Base-by-base conservation (phyloP, 108 stramenopile species). In the Fragilaria crotonensis region DNA sequence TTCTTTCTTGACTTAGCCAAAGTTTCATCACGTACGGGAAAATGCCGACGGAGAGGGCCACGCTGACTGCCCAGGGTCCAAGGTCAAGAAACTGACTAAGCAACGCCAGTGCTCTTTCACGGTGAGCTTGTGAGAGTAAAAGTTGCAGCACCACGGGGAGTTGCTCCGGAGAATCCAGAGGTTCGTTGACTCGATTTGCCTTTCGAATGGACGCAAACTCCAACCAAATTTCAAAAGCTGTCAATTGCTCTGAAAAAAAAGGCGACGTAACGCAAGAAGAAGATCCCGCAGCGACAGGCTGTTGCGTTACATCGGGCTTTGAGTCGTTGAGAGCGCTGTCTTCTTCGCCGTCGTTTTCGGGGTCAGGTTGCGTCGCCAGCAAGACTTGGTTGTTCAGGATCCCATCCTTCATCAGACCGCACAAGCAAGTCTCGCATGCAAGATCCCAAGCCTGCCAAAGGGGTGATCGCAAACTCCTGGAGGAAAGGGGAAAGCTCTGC, bases 391-490 rank as follows among this genome's bases (percentile, higher is more conserved):
- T 66, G 0, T 54, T 62, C 20, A 87, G 54, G 5, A 76, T 50
- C 2, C 94, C 94, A 36, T 85, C 78, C 44, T 80, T 67, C 9
- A 90, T 75, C 14, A 98, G 67, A 31, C 77, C 78, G 53, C 79
- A 73, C 21, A 99, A 66, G 54, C 95, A 93, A 0, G 84, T 93
- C 64, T 98, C 99, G 30, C 95, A 93, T 1, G 96, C 97, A n/a
- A 97, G 62, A 71, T 99, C 99, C 97, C 97, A 99, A 0, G 99
- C 76, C 51, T 87, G 79, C 99, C 99, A 99, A 26, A 99, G 64
- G 95, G 95, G 76, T 99, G 99, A 60, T 94, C 73, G 30, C 76
- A 79, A 2, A 93, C 90, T 25, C 87, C 76, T n/a, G 95, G 95
- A 29, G 97, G 97, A 23, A 99, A 69, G 1, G 29, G 98, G 99